phyloP scores from a whole-genome alignment of 352 stramenopile genomes.

The Phytophthora ramorum region DNA sequence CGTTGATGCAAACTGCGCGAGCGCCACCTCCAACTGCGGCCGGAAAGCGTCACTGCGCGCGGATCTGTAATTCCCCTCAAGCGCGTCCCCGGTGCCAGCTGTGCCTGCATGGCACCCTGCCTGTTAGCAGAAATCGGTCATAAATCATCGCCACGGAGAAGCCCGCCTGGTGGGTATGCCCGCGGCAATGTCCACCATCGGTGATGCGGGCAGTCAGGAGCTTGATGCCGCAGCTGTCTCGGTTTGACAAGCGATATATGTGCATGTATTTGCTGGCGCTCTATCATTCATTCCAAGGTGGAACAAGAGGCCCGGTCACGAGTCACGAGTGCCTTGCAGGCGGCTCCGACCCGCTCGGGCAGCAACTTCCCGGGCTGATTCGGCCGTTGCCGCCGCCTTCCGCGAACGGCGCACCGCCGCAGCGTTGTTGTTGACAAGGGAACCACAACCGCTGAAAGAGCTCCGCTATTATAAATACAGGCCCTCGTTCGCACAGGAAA shows the following conservation, averaged over 20 bases:
- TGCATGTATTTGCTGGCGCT: conserved; percentile 29
- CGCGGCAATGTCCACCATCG: conserved; percentile 18
- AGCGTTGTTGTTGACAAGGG: neutral
- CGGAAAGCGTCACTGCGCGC: conserved; percentile 32
- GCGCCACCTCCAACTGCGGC: conserved; percentile 16
- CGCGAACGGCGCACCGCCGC: conserved; percentile 10
- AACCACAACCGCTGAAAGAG: neutral
- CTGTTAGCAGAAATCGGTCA: conserved; percentile 25
- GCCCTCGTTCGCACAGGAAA: conserved; percentile 30
- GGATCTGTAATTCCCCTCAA: conserved; percentile 16
- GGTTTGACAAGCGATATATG: conserved; percentile 10
- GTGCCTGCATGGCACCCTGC: neutral
- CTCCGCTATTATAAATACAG: conserved; percentile 8
- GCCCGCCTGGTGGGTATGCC: conserved; percentile 22
- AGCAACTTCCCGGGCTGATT: conserved; percentile 8
- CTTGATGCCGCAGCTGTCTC: conserved; percentile 13
- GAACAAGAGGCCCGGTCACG: conserved; percentile 20
- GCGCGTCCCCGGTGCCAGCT: conserved; percentile 20
- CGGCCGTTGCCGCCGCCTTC: conserved; percentile 23
- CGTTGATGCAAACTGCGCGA: conserved; percentile 19
- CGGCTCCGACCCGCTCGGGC: neutral
- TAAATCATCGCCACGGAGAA: conserved; percentile 30
- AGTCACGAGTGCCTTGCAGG: conserved; percentile 13
- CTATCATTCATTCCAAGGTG: conserved; percentile 41
- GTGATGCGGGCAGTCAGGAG: neutral